Conservation (phyloP, 768 basidiomycete genomes). For the Kwoniella dejecticola region DNA sequence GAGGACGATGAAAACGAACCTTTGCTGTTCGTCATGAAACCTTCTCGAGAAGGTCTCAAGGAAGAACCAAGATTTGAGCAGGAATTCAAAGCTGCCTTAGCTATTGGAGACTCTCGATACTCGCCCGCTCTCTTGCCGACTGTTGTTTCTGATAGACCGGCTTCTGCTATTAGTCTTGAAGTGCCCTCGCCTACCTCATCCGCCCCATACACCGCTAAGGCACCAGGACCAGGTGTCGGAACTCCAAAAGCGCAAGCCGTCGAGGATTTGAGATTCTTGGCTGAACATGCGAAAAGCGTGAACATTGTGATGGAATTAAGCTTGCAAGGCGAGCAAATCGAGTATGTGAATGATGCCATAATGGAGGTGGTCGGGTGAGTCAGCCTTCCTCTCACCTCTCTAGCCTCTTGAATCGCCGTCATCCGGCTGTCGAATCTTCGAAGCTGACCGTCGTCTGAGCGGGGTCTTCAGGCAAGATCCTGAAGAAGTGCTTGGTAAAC, state of each 20-base stretch:
- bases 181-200: slow-evolving; percentile 27
- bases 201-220: slow-evolving; percentile 14
- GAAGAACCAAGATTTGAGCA: slow-evolving; percentile 57
- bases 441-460: slow-evolving; percentile 27
- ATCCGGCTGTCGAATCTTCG: slow-evolving; percentile 64
- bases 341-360: slow-evolving; percentile 98
- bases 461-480: slow-evolving; percentile 69
- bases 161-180: slow-evolving; percentile 30
- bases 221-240: slow-evolving; percentile 1
- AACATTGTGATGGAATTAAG: slow-evolving; percentile 95
- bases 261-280: slow-evolving; percentile 82
- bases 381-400: no score
- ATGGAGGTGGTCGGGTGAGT: slow-evolving; percentile 69
- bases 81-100: slow-evolving; percentile 34
- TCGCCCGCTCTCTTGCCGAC: slow-evolving; percentile 18
- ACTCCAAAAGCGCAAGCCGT: slow-evolving; percentile 71
- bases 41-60: slow-evolving; percentile 60
- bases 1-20: slow-evolving; percentile 79
- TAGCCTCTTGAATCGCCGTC: no score
- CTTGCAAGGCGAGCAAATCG: slow-evolving; percentile 88
- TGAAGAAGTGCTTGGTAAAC: slow-evolving; percentile 71
- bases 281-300: slow-evolving; percentile 91
- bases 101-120: slow-evolving; percentile 1
- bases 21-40: slow-evolving; percentile 88
- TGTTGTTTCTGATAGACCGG: slow-evolving; percentile 14